These are phyloP conservation scores for Vaccinium corymbosum DNA, from an alignment of 148 eudicot species.

Conservation along the genomic window DNA sequence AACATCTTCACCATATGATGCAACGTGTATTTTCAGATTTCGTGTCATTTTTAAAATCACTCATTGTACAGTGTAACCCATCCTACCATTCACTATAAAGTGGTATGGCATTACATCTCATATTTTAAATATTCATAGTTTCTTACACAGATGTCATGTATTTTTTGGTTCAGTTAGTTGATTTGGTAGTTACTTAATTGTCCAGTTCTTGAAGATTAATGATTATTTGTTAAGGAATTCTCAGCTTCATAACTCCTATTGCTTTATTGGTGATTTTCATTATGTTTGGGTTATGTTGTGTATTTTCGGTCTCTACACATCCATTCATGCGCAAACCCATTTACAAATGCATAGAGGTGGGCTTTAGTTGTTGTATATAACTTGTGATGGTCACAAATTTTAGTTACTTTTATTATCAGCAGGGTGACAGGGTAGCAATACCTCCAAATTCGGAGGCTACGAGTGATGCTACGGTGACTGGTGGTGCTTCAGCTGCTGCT, in stretches of 20 bases:
- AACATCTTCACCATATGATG: not conserved
- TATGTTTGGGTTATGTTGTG: not conserved
- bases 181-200: not conserved
- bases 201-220: not conserved
- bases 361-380: constrained; percentile 3
- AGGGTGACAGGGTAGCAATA: constrained; percentile 51
- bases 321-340: not conserved
- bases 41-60: not conserved
- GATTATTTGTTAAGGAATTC: not conserved
- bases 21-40: not conserved
- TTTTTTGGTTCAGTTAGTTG: not conserved
- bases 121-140: not conserved
- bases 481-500: constrained; percentile 16
- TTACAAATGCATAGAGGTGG: not conserved
- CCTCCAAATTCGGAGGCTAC: constrained; percentile 39
- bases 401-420: constrained; percentile 19
- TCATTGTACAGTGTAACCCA: not conserved
- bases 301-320: not conserved
- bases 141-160: not conserved
- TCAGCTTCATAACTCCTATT: not conserved
- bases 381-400: not conserved
- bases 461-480: constrained; percentile 21
- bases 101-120: not conserved
- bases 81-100: not conserved
- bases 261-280: not conserved